These are phyloP conservation scores for Colletotrichum destructivum DNA, from an alignment of 2,329 filamentous ascomycete species.

Conservation along the genomic window DNA sequence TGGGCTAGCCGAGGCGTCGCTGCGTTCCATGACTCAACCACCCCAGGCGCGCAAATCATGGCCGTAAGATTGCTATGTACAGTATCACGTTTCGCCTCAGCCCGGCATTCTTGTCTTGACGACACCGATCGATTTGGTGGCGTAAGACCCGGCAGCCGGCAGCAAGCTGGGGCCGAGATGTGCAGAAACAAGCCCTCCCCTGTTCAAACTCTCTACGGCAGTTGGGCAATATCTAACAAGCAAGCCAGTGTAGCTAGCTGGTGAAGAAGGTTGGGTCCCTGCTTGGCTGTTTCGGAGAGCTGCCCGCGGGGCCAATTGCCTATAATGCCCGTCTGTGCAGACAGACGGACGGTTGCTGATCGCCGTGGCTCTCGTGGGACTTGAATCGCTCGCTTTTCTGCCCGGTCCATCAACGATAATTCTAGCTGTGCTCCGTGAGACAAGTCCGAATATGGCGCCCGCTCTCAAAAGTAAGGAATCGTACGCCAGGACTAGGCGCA, in stretches of 20 bases:
- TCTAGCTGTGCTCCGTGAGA: too few relatives aligned
- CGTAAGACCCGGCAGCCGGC: constrained; percentile 45
- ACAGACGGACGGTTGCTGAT: neutral
- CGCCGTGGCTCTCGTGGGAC: too few relatives aligned
- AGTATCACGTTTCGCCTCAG: constrained; percentile 9
- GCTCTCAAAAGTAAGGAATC: constrained; percentile 45
- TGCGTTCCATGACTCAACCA: constrained; percentile 18
- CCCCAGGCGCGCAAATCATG: neutral
- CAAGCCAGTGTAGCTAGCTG: constrained; percentile 45
- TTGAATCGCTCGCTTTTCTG: too few relatives aligned
- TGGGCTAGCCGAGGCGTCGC: constrained; percentile 17
- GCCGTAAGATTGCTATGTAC: neutral
- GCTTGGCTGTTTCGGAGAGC: constrained; percentile 44
- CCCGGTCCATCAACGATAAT: too few relatives aligned
- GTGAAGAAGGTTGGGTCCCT: constrained; percentile 46
- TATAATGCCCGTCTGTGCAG: too few relatives aligned
- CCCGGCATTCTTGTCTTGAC: constrained; percentile 47
- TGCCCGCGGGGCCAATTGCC: too few relatives aligned
- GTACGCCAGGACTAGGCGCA: constrained; percentile 44
- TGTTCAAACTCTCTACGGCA: constrained; percentile 8
- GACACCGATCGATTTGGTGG: constrained; percentile 47
- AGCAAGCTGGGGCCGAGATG: constrained; percentile 38
- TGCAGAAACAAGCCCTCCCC: constrained; percentile 30
- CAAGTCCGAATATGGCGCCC: too few relatives aligned
- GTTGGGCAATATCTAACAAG: constrained; percentile 36